Base-by-base conservation (phyloP, 225 moss, liverwort and hornwort genomes). In the Straminergon stramineum region DNA sequence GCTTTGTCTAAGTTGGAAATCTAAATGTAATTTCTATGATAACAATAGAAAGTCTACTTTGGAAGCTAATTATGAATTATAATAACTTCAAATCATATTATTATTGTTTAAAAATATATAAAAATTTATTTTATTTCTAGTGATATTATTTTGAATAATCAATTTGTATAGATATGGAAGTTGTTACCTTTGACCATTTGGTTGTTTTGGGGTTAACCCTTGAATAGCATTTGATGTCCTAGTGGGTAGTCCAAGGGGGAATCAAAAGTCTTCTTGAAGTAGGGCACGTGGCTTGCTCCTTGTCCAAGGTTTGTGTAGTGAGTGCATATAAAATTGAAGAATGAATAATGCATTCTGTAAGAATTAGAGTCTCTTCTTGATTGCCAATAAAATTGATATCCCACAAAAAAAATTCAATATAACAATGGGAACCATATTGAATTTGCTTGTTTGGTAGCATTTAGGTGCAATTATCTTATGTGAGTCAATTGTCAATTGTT, bases 71-170 rank as follows among this genome's bases (percentile, higher is more conserved):
- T 71, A 71, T 71, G 24, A 15, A 71, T 41, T 71, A 14, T 15
- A 13, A 7, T n/a, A 69, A 22, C 5, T 70, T 39, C 37, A 70
- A 24, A 39, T 0, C 4, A 39, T 70, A 23, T 23, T 39, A 8
- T 2, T 39, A 70, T 14, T 13, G 7, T 70, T 39, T 7, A n/a
- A n/a, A 22, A n/a, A 69, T n/a, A 13, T 13, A 37, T 48, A 61
- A 20, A 68, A 11, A 37, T n/a, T 1, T n/a, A 0, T 69, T 4
- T 69, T 39, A 2, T 37, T 13, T n/a, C 6, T 22, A 5, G 0
- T 39, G 5, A n/a, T 69, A 23, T 7, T 1, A 0, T 69, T 39
- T 39, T n/a, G 39, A 15, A 24, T n/a, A 23, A 69, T 23, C 13
- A 22, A 4, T 22, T n/a, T 21, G 13, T 69, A n/a, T n/a, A 13